phyloP scores from a whole-genome alignment of 73 alveolate species.

The Breviolum minutum region DNA sequence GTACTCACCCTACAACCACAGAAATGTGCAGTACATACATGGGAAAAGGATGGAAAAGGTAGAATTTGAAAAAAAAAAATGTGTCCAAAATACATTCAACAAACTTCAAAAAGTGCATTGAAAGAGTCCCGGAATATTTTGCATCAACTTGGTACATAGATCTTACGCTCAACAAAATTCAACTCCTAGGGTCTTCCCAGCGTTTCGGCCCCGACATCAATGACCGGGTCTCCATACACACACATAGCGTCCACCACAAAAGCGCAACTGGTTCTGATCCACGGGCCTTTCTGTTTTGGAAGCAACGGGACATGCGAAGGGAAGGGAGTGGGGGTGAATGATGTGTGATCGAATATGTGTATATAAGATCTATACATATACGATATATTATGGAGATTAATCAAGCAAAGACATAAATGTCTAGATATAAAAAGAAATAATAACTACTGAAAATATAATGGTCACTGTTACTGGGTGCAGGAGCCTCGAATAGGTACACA shows the following conservation, averaged over 20 bases:
- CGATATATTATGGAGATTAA: neutral
- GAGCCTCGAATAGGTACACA: neutral
- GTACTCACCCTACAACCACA: no score
- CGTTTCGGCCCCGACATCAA: no score
- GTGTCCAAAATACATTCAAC: no score
- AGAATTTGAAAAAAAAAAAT: no score
- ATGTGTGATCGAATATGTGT: neutral
- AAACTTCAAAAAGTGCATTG: no score
- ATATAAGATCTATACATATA: neutral
- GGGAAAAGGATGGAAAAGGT: no score
- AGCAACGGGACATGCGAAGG: neutral
- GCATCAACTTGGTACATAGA: no score
- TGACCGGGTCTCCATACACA: neutral
- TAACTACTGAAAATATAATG: no score
- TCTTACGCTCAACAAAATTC: no score
- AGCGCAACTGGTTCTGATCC: conserved; percentile 42
- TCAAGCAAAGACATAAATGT: neutral
- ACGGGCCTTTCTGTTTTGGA: neutral
- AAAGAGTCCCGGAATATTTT: no score
- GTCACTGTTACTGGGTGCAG: neutral
- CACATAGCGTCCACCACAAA: conserved; percentile 69
- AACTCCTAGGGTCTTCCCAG: neutral
- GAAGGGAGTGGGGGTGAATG: neutral
- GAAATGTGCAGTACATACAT: no score
- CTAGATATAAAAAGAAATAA: neutral